Conservation (phyloP, 2,329 filamentous ascomycete genomes). For the Neoascochyta sp. region DNA sequence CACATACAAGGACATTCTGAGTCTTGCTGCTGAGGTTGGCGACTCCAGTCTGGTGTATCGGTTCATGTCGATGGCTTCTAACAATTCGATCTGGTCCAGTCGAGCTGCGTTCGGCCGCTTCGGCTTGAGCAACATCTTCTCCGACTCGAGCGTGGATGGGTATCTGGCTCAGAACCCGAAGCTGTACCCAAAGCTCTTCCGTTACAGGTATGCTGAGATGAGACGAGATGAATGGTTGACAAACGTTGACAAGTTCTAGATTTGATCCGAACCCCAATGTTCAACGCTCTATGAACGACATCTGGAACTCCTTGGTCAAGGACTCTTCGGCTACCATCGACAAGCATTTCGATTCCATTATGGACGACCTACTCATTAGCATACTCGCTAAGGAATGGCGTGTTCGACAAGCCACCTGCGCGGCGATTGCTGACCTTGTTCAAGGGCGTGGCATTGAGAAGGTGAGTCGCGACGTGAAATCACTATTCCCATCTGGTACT, state of each 20-base stretch:
- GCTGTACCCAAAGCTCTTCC: slow-evolving; percentile 89
- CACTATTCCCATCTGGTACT: slow-evolving; percentile 2
- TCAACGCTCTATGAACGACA: slow-evolving; percentile 92
- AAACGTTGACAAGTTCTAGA: slow-evolving; percentile 20
- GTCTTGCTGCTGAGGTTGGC: slow-evolving; percentile 89
- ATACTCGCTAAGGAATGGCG: slow-evolving; percentile 92
- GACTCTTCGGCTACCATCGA: slow-evolving; percentile 75
- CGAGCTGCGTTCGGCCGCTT: slow-evolving; percentile 93
- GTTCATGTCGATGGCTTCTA: slow-evolving; percentile 95
- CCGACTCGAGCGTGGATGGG: slow-evolving; percentile 68
- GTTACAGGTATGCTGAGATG: slow-evolving; percentile 59
- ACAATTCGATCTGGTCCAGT: slow-evolving; percentile 97
- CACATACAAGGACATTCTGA: slow-evolving; percentile 97
- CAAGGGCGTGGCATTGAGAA: slow-evolving; percentile 65
- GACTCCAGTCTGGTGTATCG: slow-evolving; percentile 96
- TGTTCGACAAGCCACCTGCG: slow-evolving; percentile 85
- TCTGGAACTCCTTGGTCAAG: slow-evolving; percentile 95
- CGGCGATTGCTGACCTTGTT: slow-evolving; percentile 81
- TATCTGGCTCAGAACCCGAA: slow-evolving; percentile 80
- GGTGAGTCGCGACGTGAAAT: slow-evolving; percentile 12
- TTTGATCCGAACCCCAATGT: slow-evolving; percentile 96
- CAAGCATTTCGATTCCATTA: slow-evolving; percentile 79
- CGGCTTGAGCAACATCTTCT: slow-evolving; percentile 85
- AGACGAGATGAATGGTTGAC: background rate
- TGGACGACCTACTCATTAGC: slow-evolving; percentile 79